Evolutionary conservation across 192 early-diverging fungal genomes (phyloP), one percentile per base, ranked within the genome.

Genomic region (Coemansia sp.): DNA sequence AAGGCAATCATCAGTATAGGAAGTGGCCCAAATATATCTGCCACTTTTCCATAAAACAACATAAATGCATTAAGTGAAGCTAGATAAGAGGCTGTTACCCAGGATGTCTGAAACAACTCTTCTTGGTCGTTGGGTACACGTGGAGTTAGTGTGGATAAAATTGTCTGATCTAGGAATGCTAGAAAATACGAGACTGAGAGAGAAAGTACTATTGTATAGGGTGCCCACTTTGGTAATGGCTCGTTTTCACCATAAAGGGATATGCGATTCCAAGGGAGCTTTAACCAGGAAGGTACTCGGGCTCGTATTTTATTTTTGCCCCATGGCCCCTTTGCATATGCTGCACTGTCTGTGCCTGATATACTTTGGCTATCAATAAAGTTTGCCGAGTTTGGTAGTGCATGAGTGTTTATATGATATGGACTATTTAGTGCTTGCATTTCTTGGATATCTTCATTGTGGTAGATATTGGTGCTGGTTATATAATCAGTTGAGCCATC

Each of bases 21-120:
- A 49, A 72, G 41, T 4, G 62, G 76, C 2, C 86, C 88, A 67
- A 87, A 87, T 36, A 88, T 84, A 44, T 87, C 85, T n/a, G 85
- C 70, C 4, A 87, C 45, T 46, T 85, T 85, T 33, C 88, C 88
- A 55, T 86, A 90, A 8, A 82, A 68, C 15, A 81, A 78, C 47
- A 80, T 68, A 39, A 86, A 78, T 5, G 84, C 79, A 23, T 78
- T 83, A 22, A 62, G 60, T 29, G 78, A 68, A n/a, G 80, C 58
- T 33, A 80, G 49, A 42, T 80, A 84, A 0, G 67, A 68, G 18
- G 77, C 78, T 15, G 81, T 84, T 19, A 88, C 77, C 87, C 87
- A 88, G 1, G 84, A 70, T 39, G 82, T 78, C 46, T 78, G 72
- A 26, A 67, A 72, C 55, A 85, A 52, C 8, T 66, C 72, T 3